phyloP scores from a whole-genome alignment of 768 basidiomycete genomes.

The Terana coerulea region DNA sequence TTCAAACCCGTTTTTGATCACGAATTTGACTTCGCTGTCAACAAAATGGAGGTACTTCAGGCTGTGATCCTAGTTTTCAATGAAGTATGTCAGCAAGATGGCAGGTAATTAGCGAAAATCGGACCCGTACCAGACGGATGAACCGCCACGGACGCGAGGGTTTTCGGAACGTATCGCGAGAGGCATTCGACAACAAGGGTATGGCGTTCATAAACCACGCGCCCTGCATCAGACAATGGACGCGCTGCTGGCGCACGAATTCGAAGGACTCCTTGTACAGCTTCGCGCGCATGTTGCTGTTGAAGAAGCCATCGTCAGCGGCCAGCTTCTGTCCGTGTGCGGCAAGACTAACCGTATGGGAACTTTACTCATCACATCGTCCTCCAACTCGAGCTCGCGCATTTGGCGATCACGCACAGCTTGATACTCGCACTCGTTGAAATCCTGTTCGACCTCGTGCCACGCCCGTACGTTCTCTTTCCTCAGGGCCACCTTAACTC shows the following conservation, averaged over 20 bases:
- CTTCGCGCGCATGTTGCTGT: slow-evolving; percentile 77
- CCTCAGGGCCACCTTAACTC: slow-evolving; percentile 73
- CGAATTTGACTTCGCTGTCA: slow-evolving; percentile 77
- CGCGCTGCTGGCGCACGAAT: slow-evolving; percentile 84
- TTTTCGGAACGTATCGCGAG: slow-evolving; percentile 50
- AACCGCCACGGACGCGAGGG: slow-evolving; percentile 78
- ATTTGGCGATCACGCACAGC: slow-evolving; percentile 85
- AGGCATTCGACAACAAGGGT: slow-evolving; percentile 38
- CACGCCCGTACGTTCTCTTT: slow-evolving; percentile 73
- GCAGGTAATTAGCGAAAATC: neutral
- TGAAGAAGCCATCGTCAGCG: neutral
- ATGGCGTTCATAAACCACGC: slow-evolving; percentile 90
- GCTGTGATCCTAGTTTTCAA: slow-evolving; percentile 59
- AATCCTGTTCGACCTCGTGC: slow-evolving; percentile 82
- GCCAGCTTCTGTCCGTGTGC: neutral
- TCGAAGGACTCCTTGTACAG: slow-evolving; percentile 88
- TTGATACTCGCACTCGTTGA: slow-evolving; percentile 78
- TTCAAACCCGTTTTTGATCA: slow-evolving; percentile 75
- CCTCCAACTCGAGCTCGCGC: slow-evolving; percentile 85
- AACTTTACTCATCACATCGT: slow-evolving; percentile 81
- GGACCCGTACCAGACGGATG: slow-evolving; percentile 66
- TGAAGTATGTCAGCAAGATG: slow-evolving; percentile 3
- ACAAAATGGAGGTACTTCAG: slow-evolving; percentile 82
- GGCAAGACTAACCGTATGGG: slow-evolving; percentile 66
- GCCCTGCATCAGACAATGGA: slow-evolving; percentile 83